Conservation (phyloP, 2,329 filamentous ascomycete species). For the Penicillium griseofulvum region DNA sequence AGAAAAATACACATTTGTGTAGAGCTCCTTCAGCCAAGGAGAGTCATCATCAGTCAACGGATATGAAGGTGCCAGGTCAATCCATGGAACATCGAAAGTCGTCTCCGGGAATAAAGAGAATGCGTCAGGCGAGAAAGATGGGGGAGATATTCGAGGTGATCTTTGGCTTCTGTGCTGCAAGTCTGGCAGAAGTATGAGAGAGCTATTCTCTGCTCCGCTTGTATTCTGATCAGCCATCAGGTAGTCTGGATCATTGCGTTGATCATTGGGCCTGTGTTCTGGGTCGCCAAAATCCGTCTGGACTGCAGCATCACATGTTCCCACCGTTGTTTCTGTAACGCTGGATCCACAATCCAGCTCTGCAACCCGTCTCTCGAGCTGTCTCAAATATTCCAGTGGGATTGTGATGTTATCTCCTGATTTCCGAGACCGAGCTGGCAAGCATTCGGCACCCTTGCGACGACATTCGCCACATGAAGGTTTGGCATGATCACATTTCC, state of each 20-base stretch:
- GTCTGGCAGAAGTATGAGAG: constrained; percentile 3
- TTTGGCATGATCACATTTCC: constrained; percentile 30
- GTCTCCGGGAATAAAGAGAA: constrained; percentile 11
- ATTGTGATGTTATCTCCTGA: constrained; percentile 26
- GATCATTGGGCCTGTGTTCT: not conserved
- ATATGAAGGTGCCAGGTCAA: constrained; percentile 11
- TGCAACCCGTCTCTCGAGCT: constrained; percentile 23
- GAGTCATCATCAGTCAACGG: constrained; percentile 12
- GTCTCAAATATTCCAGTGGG: constrained; percentile 24
- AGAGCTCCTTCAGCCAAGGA: constrained; percentile 24
- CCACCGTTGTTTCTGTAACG: not conserved
- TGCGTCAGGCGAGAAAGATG: constrained; percentile 6
- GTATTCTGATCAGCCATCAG: not conserved
- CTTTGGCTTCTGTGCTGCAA: not conserved
- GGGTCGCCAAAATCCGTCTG: constrained; percentile 20
- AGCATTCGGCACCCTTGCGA: constrained; percentile 28
- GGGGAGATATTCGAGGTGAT: not conserved
- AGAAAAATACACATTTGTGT: constrained; percentile 27
- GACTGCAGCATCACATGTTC: constrained; percentile 21
- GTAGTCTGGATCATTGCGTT: not conserved
- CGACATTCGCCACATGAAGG: constrained; percentile 30
- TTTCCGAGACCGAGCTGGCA: constrained; percentile 25
- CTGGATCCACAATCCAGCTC: constrained; percentile 16
- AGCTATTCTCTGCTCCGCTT: not conserved
- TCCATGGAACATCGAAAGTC: constrained; percentile 16